Evolutionary conservation across 345 rosid genomes (phyloP), one percentile per base, ranked within the genome.

Genomic region (Mallotus nudiflorus): DNA sequence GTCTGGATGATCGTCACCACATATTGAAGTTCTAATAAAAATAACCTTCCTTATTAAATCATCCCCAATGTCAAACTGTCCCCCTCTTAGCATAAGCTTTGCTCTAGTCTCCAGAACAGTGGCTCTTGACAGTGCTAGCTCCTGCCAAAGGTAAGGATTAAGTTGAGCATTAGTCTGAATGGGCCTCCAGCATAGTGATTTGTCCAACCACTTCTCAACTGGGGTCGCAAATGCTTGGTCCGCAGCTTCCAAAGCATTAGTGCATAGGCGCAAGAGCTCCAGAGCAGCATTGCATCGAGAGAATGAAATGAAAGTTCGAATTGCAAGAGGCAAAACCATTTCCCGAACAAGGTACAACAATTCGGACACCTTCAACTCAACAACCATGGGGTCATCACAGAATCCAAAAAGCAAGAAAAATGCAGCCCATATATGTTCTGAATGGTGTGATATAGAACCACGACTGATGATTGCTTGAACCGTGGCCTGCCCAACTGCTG

Each of bases 131-230:
- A 95, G 75, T 1, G 98, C 99, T 62, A 95, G 85, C 57, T 95
- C 99, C 87, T 92, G 89, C 98, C 98, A 95, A 6, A 95, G 88
- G 45, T 70, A 76, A 12, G 99, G 99, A 84, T 73, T 90, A 72
- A 92, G 70, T 79, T 92, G 96, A 4, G 99, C 99, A 22, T 84
- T 89, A 1, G 97, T 92, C 80, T 82, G 91, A 66, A 88, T 75
- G 0, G 98, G 96, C 77, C 93, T 83, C 96, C 98, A 95, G 72
- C 99, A 92, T 24, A 88, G 87, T 14, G 99, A 88, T 59, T 80
- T 88, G 70, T 95, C 96, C 63, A 86, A 77, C 96, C 91, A 92
- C 69, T 87, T 92, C 70, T 89, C 92, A 0, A 92, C 94, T 0
- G 98, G 98, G 2, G 96, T 82, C 19, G 92, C 96, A 50, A 95